These are phyloP conservation scores for Neurospora tetrasperma DNA, from an alignment of 495 filamentous ascomycete genomes.

Conservation along the genomic window DNA sequence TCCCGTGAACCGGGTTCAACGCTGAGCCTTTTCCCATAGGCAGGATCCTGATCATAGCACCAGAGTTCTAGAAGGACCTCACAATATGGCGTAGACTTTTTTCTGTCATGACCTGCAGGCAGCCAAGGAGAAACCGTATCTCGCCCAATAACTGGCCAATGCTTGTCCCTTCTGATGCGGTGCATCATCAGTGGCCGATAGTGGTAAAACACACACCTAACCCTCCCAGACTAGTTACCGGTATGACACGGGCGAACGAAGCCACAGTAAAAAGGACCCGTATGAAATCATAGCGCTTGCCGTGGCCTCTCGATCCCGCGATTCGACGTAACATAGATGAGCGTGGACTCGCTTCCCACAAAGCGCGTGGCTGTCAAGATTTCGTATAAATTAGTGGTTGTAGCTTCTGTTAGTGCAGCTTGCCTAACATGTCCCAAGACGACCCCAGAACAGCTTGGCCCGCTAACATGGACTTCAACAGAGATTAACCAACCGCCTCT, in stretches of 20 bases:
- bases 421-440: background rate
- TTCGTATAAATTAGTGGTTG: background rate
- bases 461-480: background rate
- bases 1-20: background rate
- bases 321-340: background rate
- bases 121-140: background rate
- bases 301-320: background rate
- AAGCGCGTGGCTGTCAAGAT: background rate
- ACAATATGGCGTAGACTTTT: background rate
- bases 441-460: background rate
- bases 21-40: background rate
- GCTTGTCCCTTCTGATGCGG: background rate
- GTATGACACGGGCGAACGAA: background rate
- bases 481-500: background rate
- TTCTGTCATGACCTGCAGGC: background rate
- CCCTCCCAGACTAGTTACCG: background rate
- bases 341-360: background rate
- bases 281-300: background rate
- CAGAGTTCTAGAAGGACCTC: background rate
- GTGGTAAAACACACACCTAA: background rate
- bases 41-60: background rate
- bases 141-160: background rate
- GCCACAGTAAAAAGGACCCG: background rate
- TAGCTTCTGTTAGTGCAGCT: background rate
- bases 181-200: background rate